Evolutionary conservation across 768 basidiomycete species (phyloP).

Genomic region (Boletus sp.): DNA sequence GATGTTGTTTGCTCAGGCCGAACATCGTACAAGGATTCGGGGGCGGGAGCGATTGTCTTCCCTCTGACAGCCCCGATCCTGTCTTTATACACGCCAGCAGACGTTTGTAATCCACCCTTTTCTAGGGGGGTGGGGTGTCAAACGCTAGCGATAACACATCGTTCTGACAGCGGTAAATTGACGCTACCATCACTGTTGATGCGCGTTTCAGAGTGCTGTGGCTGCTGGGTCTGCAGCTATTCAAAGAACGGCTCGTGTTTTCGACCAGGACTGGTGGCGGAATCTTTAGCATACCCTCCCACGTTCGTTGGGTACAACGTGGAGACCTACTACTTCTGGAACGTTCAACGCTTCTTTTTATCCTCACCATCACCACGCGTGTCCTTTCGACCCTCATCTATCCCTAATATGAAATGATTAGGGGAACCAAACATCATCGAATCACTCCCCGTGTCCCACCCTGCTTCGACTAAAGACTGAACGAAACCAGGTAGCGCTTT

Average conservation of each 20-base stretch:
- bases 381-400: neutral
- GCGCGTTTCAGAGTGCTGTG: too few species aligned
- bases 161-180: neutral
- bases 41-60: neutral
- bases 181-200: too few species aligned
- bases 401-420: slow-evolving; percentile 19
- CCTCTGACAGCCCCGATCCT: neutral
- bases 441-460: slow-evolving; percentile 39
- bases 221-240: too few species aligned
- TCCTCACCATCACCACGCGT: slow-evolving; percentile 3
- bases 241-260: too few species aligned
- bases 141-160: too few species aligned
- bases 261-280: too few species aligned
- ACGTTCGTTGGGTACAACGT: neutral
- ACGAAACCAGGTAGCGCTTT: slow-evolving; percentile 19
- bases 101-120: neutral
- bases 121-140: neutral
- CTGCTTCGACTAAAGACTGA: slow-evolving; percentile 19
- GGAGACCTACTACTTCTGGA: neutral
- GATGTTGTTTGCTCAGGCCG: slow-evolving; percentile 34
- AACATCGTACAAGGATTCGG: slow-evolving; percentile 12
- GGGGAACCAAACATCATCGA: slow-evolving; percentile 31
- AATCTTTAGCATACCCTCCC: too few species aligned
- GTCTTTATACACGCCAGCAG: slow-evolving; percentile 7
- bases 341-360: slow-evolving; percentile 19